Evolutionary conservation across 352 stramenopile species (phyloP).

Genomic region (Globisporangium rhizosaccharum): DNA sequence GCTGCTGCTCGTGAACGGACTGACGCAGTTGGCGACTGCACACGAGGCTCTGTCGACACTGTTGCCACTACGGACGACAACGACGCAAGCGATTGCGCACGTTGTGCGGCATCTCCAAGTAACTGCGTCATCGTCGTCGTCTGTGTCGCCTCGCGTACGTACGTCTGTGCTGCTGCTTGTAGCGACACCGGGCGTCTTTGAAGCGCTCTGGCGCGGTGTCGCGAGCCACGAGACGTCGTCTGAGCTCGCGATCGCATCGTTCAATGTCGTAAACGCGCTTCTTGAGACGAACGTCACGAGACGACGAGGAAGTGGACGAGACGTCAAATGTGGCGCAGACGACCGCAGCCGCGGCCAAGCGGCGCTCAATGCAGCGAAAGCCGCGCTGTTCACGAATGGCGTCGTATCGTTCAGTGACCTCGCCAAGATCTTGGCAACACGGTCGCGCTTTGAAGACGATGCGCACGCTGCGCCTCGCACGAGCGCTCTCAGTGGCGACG

Average conservation of each 20-base stretch:
- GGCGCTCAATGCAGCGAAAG: constrained; percentile 26
- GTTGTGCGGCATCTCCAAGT: constrained; percentile 43
- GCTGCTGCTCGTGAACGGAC: constrained; percentile 21
- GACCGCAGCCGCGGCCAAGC: constrained; percentile 16
- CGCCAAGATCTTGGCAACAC: constrained; percentile 20
- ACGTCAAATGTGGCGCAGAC: neutral
- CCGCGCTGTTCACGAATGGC: constrained; percentile 34
- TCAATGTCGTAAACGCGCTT: constrained; percentile 64
- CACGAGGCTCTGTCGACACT: neutral
- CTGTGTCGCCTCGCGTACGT: constrained; percentile 23
- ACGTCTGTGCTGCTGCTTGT: constrained; percentile 29
- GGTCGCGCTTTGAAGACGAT: constrained; percentile 17
- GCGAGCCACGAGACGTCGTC: constrained; percentile 2
- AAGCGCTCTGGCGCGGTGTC: constrained; percentile 38
- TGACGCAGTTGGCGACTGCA: constrained; percentile 17
- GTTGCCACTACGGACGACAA: constrained; percentile 29
- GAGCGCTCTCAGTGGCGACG: neutral
- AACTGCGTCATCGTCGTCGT: constrained; percentile 5
- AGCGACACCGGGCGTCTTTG: constrained; percentile 29
- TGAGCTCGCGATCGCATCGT: constrained; percentile 39
- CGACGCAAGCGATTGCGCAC: constrained; percentile 45
- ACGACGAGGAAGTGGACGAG: neutral
- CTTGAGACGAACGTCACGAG: constrained; percentile 39
- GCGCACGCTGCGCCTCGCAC: neutral
- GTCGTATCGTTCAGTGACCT: constrained; percentile 26